Evolutionary conservation across 2,329 filamentous ascomycete species (phyloP), one percentile per base, ranked within the genome.

Genomic region (Aspergillus quadrilineatus): DNA sequence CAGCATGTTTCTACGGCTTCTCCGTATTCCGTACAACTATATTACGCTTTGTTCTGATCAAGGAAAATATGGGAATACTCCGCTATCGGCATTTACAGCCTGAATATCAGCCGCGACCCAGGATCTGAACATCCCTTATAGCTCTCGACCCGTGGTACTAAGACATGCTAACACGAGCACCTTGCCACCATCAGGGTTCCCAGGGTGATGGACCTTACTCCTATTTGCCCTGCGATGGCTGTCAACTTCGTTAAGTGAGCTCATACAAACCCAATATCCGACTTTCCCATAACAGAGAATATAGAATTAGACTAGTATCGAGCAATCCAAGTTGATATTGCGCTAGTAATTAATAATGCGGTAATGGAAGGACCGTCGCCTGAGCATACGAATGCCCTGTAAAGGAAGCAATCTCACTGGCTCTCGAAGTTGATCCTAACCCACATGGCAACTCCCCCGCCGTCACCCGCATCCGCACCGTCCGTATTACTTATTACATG

Each of bases 361-460:
- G 32, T 43, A 15, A 30, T 28, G 34, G 30, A 32, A 14, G 14
- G 44, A 26, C 12, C 7, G 54, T 52, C 49, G 54, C 48, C 54
- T 52, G 48, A 51, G 49, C 54, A 43, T 36, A 56, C 48, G 28
- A 56, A 52, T 50, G 28, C 49, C 28, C 10, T 47, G 54, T 56
- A 56, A 56, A 45, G 39, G 3, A n/a, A 7, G 10, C 6, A 9
- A 10, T 43, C 2, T 49, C 12, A 56, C 53, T 56, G 54, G 49
- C 5, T 4, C 12, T 32, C 7, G 6, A 6, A 32, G 26, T 48
- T 14, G 50, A 36, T 49, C 41, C 4, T 14, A 34, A 15, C 49
- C 54, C 54, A 56, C 54, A 56, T 56, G 42, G 49, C 49, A 52
- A 51, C 44, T 30, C 41, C 53, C 54, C 54, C 54, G 48, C 49